Evolutionary conservation across 768 basidiomycete species (phyloP).

Genomic region (Tremella fuciformis): DNA sequence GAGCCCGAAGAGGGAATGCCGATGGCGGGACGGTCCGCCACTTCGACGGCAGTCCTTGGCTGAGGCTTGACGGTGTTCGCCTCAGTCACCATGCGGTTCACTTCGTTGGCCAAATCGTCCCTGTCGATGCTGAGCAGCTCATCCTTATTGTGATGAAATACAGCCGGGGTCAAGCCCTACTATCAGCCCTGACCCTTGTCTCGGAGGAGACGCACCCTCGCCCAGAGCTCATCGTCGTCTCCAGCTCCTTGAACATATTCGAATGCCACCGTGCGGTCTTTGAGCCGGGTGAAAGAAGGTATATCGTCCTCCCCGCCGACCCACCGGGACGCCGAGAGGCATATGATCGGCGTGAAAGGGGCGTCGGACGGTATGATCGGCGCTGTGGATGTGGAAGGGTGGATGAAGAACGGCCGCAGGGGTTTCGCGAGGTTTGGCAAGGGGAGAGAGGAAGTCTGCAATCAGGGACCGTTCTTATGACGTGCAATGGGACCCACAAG

Average conservation of each 20-base stretch:
- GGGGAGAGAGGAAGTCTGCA: conserved; percentile 68
- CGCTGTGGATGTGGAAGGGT: conserved; percentile 64
- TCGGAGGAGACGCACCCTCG: conserved; percentile 58
- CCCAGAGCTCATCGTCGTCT: conserved; percentile 91
- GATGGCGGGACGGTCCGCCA: not conserved
- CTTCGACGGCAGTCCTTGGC: too few relatives aligned
- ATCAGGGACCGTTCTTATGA: not conserved
- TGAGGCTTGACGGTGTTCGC: too few relatives aligned
- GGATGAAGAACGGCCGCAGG: conserved; percentile 83
- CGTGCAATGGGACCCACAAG: conserved; percentile 57
- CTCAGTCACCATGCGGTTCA: conserved; percentile 25
- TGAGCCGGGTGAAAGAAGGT: conserved; percentile 29
- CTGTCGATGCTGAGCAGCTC: conserved; percentile 58
- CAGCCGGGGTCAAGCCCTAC: conserved; percentile 69
- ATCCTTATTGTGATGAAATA: conserved; percentile 66
- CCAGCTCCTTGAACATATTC: conserved; percentile 90
- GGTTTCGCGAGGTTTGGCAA: conserved; percentile 64
- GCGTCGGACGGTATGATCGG: conserved; percentile 52
- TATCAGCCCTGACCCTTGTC: conserved; percentile 2
- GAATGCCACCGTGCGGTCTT: conserved; percentile 63
- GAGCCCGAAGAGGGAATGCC: conserved; percentile 6
- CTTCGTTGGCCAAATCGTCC: conserved; percentile 57
- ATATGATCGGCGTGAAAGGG: conserved; percentile 62
- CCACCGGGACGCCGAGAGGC: conserved; percentile 78
- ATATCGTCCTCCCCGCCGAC: conserved; percentile 54